phyloP scores from a whole-genome alignment of 2,329 filamentous ascomycete species.

The Ilyonectria sp. region DNA sequence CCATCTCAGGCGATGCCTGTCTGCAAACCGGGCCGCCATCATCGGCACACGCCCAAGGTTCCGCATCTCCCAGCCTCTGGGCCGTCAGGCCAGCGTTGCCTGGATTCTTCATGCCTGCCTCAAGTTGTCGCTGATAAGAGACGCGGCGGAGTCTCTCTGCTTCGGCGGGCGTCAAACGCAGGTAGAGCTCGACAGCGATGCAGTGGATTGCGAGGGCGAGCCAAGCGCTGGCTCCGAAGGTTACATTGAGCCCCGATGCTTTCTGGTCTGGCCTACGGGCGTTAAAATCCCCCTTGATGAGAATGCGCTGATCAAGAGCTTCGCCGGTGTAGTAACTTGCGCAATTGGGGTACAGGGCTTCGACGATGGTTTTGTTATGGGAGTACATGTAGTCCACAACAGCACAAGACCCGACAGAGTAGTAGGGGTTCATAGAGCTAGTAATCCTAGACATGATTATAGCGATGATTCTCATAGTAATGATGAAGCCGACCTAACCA shows the following conservation, averaged over 20 bases:
- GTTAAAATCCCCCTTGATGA: slow-evolving; percentile 53
- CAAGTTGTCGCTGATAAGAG: slow-evolving; percentile 69
- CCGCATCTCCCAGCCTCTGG: slow-evolving; percentile 39
- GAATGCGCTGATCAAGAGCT: slow-evolving; percentile 24
- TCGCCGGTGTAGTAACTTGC: slow-evolving; percentile 52
- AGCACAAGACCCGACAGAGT: slow-evolving; percentile 58
- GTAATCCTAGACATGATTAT: slow-evolving; percentile 59
- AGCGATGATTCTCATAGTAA: slow-evolving; percentile 67
- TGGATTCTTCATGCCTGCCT: slow-evolving; percentile 66
- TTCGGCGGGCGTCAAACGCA: slow-evolving; percentile 68
- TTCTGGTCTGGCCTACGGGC: slow-evolving; percentile 47
- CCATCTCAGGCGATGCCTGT: neutral
- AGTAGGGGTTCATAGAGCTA: slow-evolving; percentile 47
- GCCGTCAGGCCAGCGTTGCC: slow-evolving; percentile 62
- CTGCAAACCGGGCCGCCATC: neutral
- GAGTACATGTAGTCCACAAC: slow-evolving; percentile 61
- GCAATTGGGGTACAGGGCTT: slow-evolving; percentile 62
- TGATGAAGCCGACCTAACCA: slow-evolving; percentile 63
- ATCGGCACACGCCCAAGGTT: slow-evolving; percentile 30
- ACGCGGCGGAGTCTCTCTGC: slow-evolving; percentile 67
- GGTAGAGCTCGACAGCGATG: slow-evolving; percentile 63
- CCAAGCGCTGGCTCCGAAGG: slow-evolving; percentile 69
- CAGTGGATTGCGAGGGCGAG: slow-evolving; percentile 67
- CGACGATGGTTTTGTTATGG: slow-evolving; percentile 45
- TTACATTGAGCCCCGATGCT: slow-evolving; percentile 60